Percentiles rank a stretch among this genome's conserved stretches.
phyloP scores from a whole-genome alignment of 2,329 filamentous ascomycete genomes.

The Colletotrichum cordylinicola region DNA sequence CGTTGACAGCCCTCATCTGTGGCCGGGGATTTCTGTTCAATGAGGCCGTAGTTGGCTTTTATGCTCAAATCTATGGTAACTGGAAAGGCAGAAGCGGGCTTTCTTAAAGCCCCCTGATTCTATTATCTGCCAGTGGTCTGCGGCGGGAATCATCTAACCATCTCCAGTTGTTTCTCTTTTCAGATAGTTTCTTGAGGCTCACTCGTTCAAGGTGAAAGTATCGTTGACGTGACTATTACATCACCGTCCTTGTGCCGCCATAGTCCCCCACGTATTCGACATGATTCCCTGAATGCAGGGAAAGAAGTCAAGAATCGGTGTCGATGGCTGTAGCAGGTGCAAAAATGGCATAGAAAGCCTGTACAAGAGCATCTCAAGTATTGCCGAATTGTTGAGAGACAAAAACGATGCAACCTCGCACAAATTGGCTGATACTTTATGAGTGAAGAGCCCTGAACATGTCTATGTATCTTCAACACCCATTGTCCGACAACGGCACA shows the following conservation, averaged over 20 bases:
- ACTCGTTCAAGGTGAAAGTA: accelerated
- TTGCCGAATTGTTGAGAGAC: no score
- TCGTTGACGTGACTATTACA: accelerated
- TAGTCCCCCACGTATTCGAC: not conserved
- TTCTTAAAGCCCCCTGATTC: not conserved
- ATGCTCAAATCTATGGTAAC: not conserved
- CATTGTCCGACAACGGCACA: not conserved
- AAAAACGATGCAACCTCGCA: no score
- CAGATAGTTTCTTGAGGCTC: not conserved
- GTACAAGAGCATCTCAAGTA: not conserved
- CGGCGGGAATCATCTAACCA: not conserved
- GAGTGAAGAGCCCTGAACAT: not conserved
- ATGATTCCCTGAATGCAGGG: not conserved
- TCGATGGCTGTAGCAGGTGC: not conserved
- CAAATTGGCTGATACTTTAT: not conserved
- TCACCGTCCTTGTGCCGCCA: not conserved
- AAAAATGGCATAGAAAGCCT: accelerated
- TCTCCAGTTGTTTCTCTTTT: not conserved
- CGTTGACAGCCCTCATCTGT: not conserved
- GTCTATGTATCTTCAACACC: not conserved
- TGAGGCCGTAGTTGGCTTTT: not conserved
- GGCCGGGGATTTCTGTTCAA: not conserved
- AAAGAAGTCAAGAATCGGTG: not conserved
- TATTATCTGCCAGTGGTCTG: accelerated
- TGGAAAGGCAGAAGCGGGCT: not conserved